A percentile compares a stretch with the other conserved stretches of the same genome.
phyloP scores from a whole-genome alignment of 805 yeast genomes.

The Lipomyces sp. region DNA sequence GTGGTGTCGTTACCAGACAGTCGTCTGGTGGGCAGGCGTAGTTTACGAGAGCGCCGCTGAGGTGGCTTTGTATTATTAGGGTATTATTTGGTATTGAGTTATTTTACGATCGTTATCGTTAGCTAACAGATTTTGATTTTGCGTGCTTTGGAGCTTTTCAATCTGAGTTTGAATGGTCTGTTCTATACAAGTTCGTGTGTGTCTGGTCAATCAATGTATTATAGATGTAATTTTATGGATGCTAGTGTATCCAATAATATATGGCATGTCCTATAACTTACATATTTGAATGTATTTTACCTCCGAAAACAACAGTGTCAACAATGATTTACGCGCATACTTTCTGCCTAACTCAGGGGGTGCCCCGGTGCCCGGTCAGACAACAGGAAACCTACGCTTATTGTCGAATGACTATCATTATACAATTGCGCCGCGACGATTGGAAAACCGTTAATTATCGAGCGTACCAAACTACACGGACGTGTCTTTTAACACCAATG shows the following conservation, averaged over 20 bases:
- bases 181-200: not conserved
- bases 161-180: no score
- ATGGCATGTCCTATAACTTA: not conserved
- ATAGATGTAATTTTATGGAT: not conserved
- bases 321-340: no score
- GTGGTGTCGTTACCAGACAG: not conserved
- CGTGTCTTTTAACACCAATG: not conserved
- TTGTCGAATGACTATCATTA: no score
- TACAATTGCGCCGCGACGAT: not conserved
- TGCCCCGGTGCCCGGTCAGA: no score
- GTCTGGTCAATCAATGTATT: not conserved
- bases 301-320: no score
- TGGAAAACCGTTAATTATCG: not conserved
- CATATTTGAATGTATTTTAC: no score
- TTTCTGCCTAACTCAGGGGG: no score
- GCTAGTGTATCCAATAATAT: not conserved
- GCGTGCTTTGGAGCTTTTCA: not conserved
- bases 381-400: no score
- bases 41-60: not conserved
- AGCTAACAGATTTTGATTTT: not conserved
- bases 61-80: not conserved
- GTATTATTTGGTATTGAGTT: not conserved
- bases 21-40: not conserved
- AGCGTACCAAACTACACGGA: not conserved
- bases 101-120: not conserved